Evolutionary conservation across 2,329 filamentous ascomycete genomes (phyloP), one percentile per base, ranked within the genome.

Genomic region (Aspergillus sp.): DNA sequence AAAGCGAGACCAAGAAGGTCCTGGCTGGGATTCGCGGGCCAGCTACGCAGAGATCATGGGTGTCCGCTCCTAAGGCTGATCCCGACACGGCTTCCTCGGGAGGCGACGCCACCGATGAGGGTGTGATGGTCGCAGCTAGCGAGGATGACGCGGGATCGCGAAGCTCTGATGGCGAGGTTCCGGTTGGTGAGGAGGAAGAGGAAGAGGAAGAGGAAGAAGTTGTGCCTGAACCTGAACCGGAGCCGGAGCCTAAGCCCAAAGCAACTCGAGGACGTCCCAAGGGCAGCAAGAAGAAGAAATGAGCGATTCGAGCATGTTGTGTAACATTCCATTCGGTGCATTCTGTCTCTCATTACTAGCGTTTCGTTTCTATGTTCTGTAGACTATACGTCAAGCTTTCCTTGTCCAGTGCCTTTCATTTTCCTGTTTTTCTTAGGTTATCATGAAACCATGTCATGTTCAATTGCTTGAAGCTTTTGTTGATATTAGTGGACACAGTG

Each of bases 1-100:
- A 92, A 67, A 90, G 89, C 62, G 90, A 94, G 73, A 85, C 87
- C 9, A 86, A 86, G 65, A 86, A 88, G 70, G 88, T 94, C 54
- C 81, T 94, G 52, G 84, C 85, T 49, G 86, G 90, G 69, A 85
- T 92, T 22, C 75, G 78, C 56, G 66, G 66, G 24, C 62, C 57
- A 9, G 47, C 65, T 12, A 54, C 54, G 9, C 64, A 67, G 20
- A 62, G 59, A 6, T 55, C 67, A 6, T 69, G 65, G 65, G 69
- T 70, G 36, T 59, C 71, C 9, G 60, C 69, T 12, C 63, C 65
- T 2, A 63, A 61, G 11, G 56, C 61, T 1, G 71, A 69, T 4
- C 59, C 47, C 1, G 64, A 67, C 56, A 62, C 52, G 36, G 63
- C 54, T 7, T 66, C 63, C 6, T 69, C 67, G 3, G 63, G 56